Base-by-base conservation (phyloP, 805 yeast genomes). In the Candida saitoana region DNA sequence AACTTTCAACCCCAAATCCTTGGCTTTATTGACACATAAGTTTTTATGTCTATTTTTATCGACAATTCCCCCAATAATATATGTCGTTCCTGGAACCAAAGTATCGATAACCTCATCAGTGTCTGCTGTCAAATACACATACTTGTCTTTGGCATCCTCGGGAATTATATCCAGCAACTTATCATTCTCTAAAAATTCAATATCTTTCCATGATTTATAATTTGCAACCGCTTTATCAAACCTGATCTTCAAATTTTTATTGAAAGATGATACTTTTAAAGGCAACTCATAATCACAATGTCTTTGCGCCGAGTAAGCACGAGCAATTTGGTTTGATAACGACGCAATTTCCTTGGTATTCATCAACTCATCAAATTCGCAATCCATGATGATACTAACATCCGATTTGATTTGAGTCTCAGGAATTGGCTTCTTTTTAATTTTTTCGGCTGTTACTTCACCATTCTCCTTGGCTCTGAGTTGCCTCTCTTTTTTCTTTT, bases 51-150 rank as follows among this genome's bases (percentile, higher is more conserved):
- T 76, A 45, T 95, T 95, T 60, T 91, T 91, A 60, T 91, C 99
- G 2, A 91, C 98, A 43, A 91, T 91, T 0, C 98, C 99, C 7
- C 99, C 99, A 38, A 91, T 80, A 34, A 91, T 79, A 52, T 91
- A 91, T 0, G 95, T 86, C 57, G 73, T 69, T 2, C 83, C 86
- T 4, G 80, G 77, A 46, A 82, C 80, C 41, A 91, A 67, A 18
- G 69, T 76, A 8, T 74, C 78, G 27, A 93, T 54, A 17, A 71
- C 77, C 5, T 83, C 84, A 6, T 82, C 85, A 0, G 96, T 83
- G 54, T 91, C 99, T 0, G 97, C 95, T 0, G 95, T 82, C 29
- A 91, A 65, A 54, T 93, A 91, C 0, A 87, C 74, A 32, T 66
- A 69, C 29, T 75, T 74, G 2, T 65, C 51, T 35, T 57, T 52